These are phyloP conservation scores for Scheffersomyces amazonensis DNA, from an alignment of 805 yeast genomes.

Conservation along the genomic window DNA sequence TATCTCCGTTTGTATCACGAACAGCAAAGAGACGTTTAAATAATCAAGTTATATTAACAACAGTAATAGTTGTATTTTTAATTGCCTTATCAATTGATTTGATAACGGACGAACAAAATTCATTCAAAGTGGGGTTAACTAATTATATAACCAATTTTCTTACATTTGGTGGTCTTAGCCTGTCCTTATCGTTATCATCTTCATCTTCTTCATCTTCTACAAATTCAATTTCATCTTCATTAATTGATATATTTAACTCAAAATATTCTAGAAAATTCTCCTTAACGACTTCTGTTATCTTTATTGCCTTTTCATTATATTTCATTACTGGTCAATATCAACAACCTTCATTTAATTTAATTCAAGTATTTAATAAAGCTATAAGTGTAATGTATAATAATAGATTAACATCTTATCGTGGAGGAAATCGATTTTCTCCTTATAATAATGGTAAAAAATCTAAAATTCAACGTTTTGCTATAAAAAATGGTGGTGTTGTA, in stretches of 20 bases:
- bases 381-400: slow-evolving; percentile 13
- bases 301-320: slow-evolving; percentile 3
- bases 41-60: too few species aligned
- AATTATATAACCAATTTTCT: neutral
- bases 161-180: neutral
- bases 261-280: neutral
- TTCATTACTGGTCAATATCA: neutral
- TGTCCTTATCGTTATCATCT: too few species aligned
- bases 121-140: neutral
- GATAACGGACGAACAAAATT: too few species aligned
- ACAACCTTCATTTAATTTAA: slow-evolving; percentile 5
- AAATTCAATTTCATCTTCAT: neutral
- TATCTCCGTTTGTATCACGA: too few species aligned
- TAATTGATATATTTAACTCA: neutral
- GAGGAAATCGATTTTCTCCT: neutral
- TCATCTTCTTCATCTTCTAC: neutral
- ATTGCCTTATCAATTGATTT: too few species aligned
- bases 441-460: slow-evolving; percentile 10
- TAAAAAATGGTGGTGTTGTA: slow-evolving; percentile 63
- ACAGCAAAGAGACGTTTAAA: too few species aligned
- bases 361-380: slow-evolving; percentile 8
- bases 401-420: slow-evolving; percentile 4
- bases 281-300: slow-evolving; percentile 8
- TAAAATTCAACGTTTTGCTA: slow-evolving; percentile 37
- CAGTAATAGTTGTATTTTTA: too few species aligned